Conservation (phyloP, 2,329 filamentous ascomycete genomes). For the Mycosphaerelloides madeirae region DNA sequence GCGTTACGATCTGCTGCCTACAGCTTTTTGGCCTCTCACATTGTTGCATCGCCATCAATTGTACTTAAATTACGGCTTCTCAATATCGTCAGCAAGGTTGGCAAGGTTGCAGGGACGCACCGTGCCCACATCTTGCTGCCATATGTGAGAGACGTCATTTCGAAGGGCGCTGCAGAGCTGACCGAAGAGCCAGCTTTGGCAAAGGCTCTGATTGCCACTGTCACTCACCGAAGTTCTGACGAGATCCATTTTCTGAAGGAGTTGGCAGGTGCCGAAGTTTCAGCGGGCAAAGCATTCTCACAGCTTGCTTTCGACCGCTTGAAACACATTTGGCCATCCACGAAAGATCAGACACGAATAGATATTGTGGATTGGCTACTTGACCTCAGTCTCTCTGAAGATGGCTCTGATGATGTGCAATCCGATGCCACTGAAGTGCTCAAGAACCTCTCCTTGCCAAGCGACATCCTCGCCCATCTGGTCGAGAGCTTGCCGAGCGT, state of each 20-base stretch:
- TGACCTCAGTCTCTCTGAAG: slow-evolving; percentile 43
- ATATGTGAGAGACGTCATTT: slow-evolving; percentile 64
- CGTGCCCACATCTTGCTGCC: slow-evolving; percentile 75
- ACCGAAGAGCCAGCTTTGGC: slow-evolving; percentile 46
- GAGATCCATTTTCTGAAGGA: slow-evolving; percentile 52
- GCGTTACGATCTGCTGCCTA: slow-evolving; percentile 61
- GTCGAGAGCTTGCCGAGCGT: slow-evolving; percentile 69
- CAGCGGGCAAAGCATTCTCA: slow-evolving; percentile 49
- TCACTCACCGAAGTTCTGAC: slow-evolving; percentile 55
- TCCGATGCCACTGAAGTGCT: slow-evolving; percentile 67
- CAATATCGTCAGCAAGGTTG: slow-evolving; percentile 65
- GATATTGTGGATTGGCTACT: slow-evolving; percentile 60
- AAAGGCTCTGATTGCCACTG: slow-evolving; percentile 47
- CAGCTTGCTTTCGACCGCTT: slow-evolving; percentile 65
- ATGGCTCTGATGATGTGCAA: slow-evolving; percentile 35
- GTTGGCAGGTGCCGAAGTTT: slow-evolving; percentile 44
- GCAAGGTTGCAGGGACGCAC: slow-evolving; percentile 64
- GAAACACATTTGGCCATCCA: slow-evolving; percentile 64
- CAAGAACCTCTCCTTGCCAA: slow-evolving; percentile 67
- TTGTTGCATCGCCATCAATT: slow-evolving; percentile 62
- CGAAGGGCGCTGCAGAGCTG: slow-evolving; percentile 49
- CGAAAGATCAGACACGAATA: slow-evolving; percentile 61
- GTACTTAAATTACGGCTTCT: slow-evolving; percentile 67
- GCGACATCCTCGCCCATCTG: slow-evolving; percentile 66
- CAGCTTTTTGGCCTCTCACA: slow-evolving; percentile 69